Evolutionary conservation across 164 flowering plant species (phyloP), one percentile per base, ranked within the genome.

Genomic region (Buxus sempervirens): DNA sequence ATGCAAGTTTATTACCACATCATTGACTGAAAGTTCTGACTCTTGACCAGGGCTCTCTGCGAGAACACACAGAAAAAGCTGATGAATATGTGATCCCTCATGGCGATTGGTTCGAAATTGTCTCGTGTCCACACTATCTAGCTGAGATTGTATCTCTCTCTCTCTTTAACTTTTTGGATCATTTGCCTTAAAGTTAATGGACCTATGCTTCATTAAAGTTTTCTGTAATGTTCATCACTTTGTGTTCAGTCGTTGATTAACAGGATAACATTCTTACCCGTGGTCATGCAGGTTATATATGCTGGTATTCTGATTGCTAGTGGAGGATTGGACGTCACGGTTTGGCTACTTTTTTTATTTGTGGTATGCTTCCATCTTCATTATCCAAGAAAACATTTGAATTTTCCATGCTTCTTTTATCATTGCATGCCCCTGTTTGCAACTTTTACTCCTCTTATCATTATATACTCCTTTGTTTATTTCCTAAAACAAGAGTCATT

Each of bases 51-150:
- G 99, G 97, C 8, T 84, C 87, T 15, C 64, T 92, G 36, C 79
- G 97, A 41, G 80, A 81, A 60, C 73, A 67, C 9, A 22, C 23
- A 19, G 82, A 77, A 41, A 70, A 82, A 61, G 59, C 18, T 23
- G 73, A 85, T 26, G 87, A 84, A 42, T 90, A 92, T 77, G 77
- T 65, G 62, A 89, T 89, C 67, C 99, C 97, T 54, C 73, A 67
- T 66, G 96, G 99, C 32, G 97, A 92, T 79, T 95, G 97, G 97
- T 95, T 95, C 63, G 83, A 89, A 62, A 25, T 80, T 58, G 99
- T 90, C 64, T 95, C 97, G 16, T 82, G 85, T 74, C 94, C 99
- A 21, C 97, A 95, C 79, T 95, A 92, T 68, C 77, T 92, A 27
- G 96, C 99, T 45, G 97, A 95, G 77, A 88, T 92, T 42, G 99